phyloP scores from a whole-genome alignment of 441 rosid species.

The Gossypium gossypioides region DNA sequence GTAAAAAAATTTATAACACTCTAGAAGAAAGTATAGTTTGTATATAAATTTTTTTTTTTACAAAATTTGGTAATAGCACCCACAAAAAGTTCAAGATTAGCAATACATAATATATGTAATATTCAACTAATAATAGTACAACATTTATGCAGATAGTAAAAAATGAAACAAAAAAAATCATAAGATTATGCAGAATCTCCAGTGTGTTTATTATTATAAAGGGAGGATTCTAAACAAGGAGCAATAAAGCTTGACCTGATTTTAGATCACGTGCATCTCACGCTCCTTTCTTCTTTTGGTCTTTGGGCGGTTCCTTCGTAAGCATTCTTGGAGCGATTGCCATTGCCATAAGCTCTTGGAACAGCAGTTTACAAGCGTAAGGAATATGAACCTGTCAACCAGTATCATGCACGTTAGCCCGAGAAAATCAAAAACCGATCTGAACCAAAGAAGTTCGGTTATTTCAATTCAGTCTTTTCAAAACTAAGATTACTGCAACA shows the following conservation, averaged over 20 bases:
- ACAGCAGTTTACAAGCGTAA: slow-evolving; percentile 82
- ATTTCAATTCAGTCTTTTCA: no score
- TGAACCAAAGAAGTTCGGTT: no score
- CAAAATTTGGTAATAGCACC: neutral
- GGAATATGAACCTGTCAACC: slow-evolving; percentile 74
- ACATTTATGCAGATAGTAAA: neutral
- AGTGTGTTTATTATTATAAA: no score
- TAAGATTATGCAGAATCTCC: no score
- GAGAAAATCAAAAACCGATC: no score
- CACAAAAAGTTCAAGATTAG: neutral
- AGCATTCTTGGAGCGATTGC: slow-evolving; percentile 96
- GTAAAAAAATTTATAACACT: neutral
- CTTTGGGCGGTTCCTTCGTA: slow-evolving; percentile 48
- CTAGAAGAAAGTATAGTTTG: neutral
- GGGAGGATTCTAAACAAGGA: neutral
- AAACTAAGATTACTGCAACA: no score
- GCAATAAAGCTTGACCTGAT: neutral
- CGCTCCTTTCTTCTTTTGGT: slow-evolving; percentile 54
- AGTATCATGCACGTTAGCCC: no score
- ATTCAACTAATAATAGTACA: neutral
- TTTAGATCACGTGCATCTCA: slow-evolving; percentile 12
- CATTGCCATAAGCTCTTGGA: slow-evolving; percentile 98
- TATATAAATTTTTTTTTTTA: neutral
- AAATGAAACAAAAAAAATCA: no score
- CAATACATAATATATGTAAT: neutral